These are phyloP conservation scores for Candida hungchunana DNA, from an alignment of 805 yeast species.

Conservation along the genomic window DNA sequence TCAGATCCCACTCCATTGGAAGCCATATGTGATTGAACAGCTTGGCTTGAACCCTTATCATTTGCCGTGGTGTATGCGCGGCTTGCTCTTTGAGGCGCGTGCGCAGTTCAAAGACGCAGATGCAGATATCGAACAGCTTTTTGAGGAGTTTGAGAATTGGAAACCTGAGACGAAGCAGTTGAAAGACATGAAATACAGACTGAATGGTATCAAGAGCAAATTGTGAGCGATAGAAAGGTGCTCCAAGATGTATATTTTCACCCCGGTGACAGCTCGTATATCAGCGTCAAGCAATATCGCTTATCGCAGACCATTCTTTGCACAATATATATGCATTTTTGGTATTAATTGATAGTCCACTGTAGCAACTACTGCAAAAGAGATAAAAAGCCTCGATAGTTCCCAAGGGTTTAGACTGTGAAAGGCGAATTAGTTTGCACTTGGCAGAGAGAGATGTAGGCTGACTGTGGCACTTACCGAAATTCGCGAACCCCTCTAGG, in stretches of 20 bases:
- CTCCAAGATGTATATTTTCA: too few species aligned
- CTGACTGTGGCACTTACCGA: constrained; percentile 1
- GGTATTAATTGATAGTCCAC: too few species aligned
- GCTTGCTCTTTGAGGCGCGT: constrained; percentile 65
- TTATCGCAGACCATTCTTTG: neutral
- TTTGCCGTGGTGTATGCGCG: constrained; percentile 91
- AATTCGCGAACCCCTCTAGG: too few species aligned
- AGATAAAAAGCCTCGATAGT: too few species aligned
- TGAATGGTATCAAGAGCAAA: constrained; percentile 47
- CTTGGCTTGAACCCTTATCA: constrained; percentile 77
- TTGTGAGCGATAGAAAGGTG: constrained; percentile 10
- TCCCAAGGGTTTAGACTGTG: too few species aligned
- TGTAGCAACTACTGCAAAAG: too few species aligned
- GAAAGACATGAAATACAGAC: constrained; percentile 78
- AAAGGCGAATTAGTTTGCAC: neutral
- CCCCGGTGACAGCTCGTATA: too few species aligned
- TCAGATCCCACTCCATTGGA: constrained; percentile 33
- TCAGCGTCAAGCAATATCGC: too few species aligned
- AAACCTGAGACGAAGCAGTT: constrained; percentile 76
- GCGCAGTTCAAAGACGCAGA: constrained; percentile 42
- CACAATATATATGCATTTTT: neutral
- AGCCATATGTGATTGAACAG: constrained; percentile 55
- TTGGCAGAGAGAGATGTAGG: neutral
- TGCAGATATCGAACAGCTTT: constrained; percentile 56
- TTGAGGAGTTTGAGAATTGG: constrained; percentile 79